Evolutionary conservation across 805 yeast species (phyloP).

Genomic region (Ogataea trehalophila): DNA sequence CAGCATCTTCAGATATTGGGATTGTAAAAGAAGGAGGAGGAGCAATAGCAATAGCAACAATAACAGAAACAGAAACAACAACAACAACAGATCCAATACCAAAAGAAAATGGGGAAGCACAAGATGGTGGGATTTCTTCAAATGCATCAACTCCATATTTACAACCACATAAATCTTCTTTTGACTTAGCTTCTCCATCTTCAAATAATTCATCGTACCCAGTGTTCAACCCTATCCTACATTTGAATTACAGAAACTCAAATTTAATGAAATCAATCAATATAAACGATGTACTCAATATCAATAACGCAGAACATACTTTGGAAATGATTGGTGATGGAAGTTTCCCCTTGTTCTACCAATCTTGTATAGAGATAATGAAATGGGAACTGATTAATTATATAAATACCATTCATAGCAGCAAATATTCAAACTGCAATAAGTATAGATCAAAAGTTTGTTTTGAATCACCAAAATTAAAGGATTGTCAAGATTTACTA

Average conservation of each 20-base stretch:
- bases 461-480: constrained; percentile 27
- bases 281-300: constrained; percentile 7
- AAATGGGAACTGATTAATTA: constrained; percentile 33
- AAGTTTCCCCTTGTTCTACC: constrained; percentile 41
- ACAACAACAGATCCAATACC: too few relatives aligned
- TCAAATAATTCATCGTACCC: constrained; percentile 8
- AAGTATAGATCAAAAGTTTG: background rate
- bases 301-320: constrained; percentile 12
- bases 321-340: constrained; percentile 23
- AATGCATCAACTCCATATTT: background rate
- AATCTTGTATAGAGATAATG: constrained; percentile 39
- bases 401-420: constrained; percentile 24
- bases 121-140: background rate
- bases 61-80: too few relatives aligned
- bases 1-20: too few relatives aligned
- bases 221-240: constrained; percentile 21
- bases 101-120: too few relatives aligned
- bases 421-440: constrained; percentile 18
- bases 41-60: too few relatives aligned
- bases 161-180: background rate
- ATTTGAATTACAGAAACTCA: constrained; percentile 17
- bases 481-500: constrained; percentile 24
- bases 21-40: too few relatives aligned
- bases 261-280: constrained; percentile 13
- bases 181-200: constrained; percentile 1